Evolutionary conservation across 768 basidiomycete species (phyloP).

Genomic region (Tylopilus felleus): DNA sequence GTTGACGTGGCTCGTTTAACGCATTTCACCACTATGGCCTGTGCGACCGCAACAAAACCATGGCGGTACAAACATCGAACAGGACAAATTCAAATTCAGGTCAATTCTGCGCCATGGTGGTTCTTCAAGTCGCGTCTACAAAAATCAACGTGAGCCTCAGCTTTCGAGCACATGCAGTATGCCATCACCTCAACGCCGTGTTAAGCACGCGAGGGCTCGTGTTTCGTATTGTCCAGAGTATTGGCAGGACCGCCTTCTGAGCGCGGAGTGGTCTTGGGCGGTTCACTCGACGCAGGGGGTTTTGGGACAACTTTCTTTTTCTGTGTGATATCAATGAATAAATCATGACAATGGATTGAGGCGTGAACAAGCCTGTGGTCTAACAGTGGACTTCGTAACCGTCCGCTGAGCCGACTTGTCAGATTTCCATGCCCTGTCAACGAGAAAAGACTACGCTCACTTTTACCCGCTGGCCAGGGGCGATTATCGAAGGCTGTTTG

Average conservation of each 20-base stretch:
- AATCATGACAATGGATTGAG: too few relatives aligned
- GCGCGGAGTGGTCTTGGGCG: background rate
- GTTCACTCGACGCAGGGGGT: background rate
- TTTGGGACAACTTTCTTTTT: background rate
- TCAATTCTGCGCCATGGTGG: background rate
- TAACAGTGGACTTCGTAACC: background rate
- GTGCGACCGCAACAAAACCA: background rate
- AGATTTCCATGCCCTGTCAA: too few relatives aligned
- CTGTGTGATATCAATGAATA: too few relatives aligned
- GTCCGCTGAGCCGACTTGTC: background rate
- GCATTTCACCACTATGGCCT: too few relatives aligned
- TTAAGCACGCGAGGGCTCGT: background rate
- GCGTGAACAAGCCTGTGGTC: background rate
- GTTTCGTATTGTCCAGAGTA: background rate
- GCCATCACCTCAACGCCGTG: background rate
- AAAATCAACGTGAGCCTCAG: background rate
- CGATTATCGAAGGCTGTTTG: too few relatives aligned
- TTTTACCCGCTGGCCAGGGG: too few relatives aligned
- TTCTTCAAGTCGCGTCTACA: background rate
- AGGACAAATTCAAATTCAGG: background rate
- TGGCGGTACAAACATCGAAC: background rate
- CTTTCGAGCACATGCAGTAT: background rate
- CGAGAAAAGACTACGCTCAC: background rate
- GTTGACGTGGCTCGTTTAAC: too few relatives aligned
- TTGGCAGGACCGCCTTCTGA: background rate